phyloP scores from a whole-genome alignment of 2,329 filamentous ascomycete species.

The Emericellopsis atlantica region DNA sequence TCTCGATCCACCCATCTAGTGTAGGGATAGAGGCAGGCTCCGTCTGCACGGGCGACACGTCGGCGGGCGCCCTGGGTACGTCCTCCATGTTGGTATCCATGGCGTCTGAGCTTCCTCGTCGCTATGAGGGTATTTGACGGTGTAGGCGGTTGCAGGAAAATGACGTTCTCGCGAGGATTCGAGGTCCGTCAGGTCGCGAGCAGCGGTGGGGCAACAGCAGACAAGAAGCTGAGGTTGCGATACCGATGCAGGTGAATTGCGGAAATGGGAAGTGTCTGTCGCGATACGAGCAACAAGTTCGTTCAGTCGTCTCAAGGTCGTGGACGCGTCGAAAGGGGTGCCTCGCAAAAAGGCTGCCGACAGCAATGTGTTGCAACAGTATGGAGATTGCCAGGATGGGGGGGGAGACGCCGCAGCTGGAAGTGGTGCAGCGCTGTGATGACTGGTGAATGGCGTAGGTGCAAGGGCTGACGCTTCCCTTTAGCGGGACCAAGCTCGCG shows the following conservation, averaged over 20 bases:
- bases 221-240: too few relatives aligned
- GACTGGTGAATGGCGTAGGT: too few relatives aligned
- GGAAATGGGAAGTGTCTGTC: background rate
- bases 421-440: too few relatives aligned
- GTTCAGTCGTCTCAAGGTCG: too few relatives aligned
- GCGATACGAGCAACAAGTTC: background rate
- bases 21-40: constrained; percentile 87
- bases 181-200: background rate
- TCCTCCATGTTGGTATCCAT: constrained; percentile 99
- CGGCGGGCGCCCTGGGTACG: constrained; percentile 73
- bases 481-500: too few relatives aligned
- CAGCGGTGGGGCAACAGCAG: background rate
- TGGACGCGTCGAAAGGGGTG: too few relatives aligned
- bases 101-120: constrained; percentile 5
- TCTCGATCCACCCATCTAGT: constrained; percentile 97
- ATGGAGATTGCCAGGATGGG: too few relatives aligned
- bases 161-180: background rate
- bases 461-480: too few relatives aligned
- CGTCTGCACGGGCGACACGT: constrained; percentile 55
- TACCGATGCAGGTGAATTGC: background rate
- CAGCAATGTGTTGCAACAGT: too few relatives aligned
- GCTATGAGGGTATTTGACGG: background rate
- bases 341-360: too few relatives aligned
- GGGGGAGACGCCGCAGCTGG: too few relatives aligned
- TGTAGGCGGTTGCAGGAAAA: background rate